Conservation (phyloP, 2,329 filamentous ascomycete species). For the Stemphylium beticola region DNA sequence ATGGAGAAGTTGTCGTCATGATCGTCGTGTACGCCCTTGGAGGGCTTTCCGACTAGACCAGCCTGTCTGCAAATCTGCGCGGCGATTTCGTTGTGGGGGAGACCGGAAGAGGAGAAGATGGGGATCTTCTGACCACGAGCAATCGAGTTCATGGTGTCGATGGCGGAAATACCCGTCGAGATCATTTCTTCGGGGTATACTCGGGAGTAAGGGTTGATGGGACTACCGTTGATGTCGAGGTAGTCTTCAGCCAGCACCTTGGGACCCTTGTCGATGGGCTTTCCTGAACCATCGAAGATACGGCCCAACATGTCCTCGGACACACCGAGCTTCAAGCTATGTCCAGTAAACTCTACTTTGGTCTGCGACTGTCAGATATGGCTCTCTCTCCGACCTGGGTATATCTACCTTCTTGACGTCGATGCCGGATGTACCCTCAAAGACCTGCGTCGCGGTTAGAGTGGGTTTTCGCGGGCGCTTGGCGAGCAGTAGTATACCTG, state of each 20-base stretch:
- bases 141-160: conserved; percentile 92
- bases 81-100: conserved; percentile 99
- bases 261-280: conserved; percentile 97
- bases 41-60: conserved; percentile 86
- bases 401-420: conserved; percentile 87
- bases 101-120: conserved; percentile 97
- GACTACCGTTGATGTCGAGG: conserved; percentile 97
- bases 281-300: conserved; percentile 97
- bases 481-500: conserved; percentile 66
- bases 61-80: conserved; percentile 99
- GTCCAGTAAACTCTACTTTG: conserved; percentile 94
- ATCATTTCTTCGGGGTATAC: conserved; percentile 99
- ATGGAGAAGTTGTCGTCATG: conserved; percentile 99
- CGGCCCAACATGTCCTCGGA: conserved; percentile 99
- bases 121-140: conserved; percentile 99
- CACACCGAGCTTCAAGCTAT: conserved; percentile 97
- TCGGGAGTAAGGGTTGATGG: conserved; percentile 97
- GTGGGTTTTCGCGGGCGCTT: not conserved
- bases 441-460: conserved; percentile 69
- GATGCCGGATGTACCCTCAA: conserved; percentile 95
- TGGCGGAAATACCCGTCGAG: conserved; percentile 97
- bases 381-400: conserved; percentile 15
- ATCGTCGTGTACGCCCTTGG: conserved; percentile 93
- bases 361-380: conserved; percentile 64
- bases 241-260: conserved; percentile 98